Evolutionary conservation across 2,329 filamentous ascomycete genomes (phyloP).

Genomic region (Orbilia quercus): DNA sequence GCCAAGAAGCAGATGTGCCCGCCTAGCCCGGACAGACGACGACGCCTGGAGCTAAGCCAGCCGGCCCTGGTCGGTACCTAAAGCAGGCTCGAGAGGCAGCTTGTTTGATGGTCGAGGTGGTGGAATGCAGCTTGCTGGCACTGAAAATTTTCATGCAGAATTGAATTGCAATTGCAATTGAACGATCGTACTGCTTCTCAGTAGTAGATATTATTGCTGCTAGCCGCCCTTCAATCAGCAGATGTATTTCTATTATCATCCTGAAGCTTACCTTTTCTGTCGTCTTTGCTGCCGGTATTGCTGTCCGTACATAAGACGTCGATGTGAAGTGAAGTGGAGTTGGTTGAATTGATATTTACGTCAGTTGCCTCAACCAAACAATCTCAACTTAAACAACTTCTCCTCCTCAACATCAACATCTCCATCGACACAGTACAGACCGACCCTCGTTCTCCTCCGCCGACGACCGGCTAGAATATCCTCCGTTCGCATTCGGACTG

Average conservation of each 20-base stretch:
- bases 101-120: neutral
- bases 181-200: too few species aligned
- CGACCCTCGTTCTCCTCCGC: conserved; percentile 12
- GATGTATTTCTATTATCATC: too few species aligned
- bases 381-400: neutral
- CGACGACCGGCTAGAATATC: neutral
- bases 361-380: conserved; percentile 1
- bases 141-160: conserved; percentile 22
- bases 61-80: conserved; percentile 10
- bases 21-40: neutral
- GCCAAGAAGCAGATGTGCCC: too few species aligned
- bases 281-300: too few species aligned
- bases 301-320: too few species aligned
- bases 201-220: too few species aligned
- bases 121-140: conserved; percentile 36
- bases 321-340: conserved; percentile 11
- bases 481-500: conserved; percentile 36
- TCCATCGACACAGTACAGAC: neutral
- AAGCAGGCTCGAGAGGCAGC: neutral
- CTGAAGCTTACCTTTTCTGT: too few species aligned
- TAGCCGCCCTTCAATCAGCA: conserved; percentile 8
- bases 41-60: conserved; percentile 2
- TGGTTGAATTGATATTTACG: conserved; percentile 10
- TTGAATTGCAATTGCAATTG: too few species aligned
- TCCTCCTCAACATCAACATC: conserved; percentile 3